A percentile compares a stretch with the other conserved stretches of the same genome.
phyloP scores from a whole-genome alignment of 495 filamentous ascomycete genomes.

The Aspergillus bridgeri region DNA sequence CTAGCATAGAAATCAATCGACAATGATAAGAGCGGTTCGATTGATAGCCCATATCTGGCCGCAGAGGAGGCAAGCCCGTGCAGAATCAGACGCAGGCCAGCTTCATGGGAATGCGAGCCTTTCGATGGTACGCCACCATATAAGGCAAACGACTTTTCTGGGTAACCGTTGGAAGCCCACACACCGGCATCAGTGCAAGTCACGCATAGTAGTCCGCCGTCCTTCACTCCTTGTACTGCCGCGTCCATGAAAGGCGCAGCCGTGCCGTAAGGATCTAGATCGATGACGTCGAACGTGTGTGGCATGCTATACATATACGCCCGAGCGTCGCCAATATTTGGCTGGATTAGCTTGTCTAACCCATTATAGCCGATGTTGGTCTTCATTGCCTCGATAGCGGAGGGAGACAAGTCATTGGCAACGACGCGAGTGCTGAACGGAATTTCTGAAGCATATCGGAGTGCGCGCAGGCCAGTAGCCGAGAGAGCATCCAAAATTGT shows the following conservation, averaged over 20 bases:
- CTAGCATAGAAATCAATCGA: conserved; percentile 96
- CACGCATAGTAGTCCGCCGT: conserved; percentile 87
- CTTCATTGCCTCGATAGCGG: conserved; percentile 76
- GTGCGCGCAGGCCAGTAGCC: conserved; percentile 85
- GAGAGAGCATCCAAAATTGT: conserved; percentile 92
- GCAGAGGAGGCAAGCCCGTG: conserved; percentile 74
- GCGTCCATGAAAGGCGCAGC: conserved; percentile 89
- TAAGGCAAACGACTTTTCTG: conserved; percentile 85
- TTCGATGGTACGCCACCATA: conserved; percentile 89
- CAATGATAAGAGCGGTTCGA: conserved; percentile 87
- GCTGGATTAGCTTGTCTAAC: conserved; percentile 63
- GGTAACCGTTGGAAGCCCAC: conserved; percentile 88
- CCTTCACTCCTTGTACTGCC: conserved; percentile 75
- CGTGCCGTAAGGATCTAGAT: conserved; percentile 93
- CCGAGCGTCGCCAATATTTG: conserved; percentile 75
- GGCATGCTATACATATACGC: conserved; percentile 80
- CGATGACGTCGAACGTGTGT: conserved; percentile 81
- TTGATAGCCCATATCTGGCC: conserved; percentile 79
- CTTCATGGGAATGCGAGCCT: conserved; percentile 82
- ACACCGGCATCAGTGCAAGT: conserved; percentile 95
- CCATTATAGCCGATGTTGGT: conserved; percentile 80
- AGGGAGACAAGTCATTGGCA: conserved; percentile 79
- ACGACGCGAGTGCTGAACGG: conserved; percentile 77
- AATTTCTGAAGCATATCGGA: conserved; percentile 89
- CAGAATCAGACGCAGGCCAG: conserved; percentile 79